A percentile compares a stretch with the other conserved stretches of the same genome.
These are phyloP conservation scores for Quercus suber DNA, from an alignment of 306 rosid genomes.

Conservation along the genomic window DNA sequence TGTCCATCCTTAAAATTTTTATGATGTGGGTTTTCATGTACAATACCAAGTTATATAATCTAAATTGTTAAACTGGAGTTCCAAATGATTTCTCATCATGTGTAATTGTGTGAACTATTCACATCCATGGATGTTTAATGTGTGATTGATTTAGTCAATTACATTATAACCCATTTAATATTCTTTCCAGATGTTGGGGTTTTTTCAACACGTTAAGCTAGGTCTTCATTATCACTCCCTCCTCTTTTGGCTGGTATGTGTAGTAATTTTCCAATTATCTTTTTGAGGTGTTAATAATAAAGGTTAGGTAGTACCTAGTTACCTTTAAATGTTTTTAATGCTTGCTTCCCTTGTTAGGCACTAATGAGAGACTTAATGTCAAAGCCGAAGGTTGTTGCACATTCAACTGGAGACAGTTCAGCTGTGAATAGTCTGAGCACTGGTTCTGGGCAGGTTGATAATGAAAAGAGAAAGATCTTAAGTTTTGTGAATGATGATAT, in stretches of 20 bases:
- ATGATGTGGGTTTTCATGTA: not conserved
- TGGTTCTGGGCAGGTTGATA: conserved; percentile 49
- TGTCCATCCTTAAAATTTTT: not conserved
- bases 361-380: conserved; percentile 81
- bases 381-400: conserved; percentile 59
- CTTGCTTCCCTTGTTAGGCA: conserved; percentile 45
- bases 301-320: conserved; percentile 15
- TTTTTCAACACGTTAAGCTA: conserved; percentile 75
- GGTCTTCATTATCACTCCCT: conserved; percentile 85
- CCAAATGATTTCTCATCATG: not conserved
- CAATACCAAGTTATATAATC: not conserved
- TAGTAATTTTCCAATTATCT: not conserved
- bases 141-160: conserved; percentile 13
- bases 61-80: not conserved
- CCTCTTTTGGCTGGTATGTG: conserved; percentile 89
- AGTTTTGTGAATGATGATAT: conserved; percentile 66
- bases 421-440: conserved; percentile 34
- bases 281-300: conserved; percentile 2
- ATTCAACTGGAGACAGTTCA: conserved; percentile 51
- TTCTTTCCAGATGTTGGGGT: conserved; percentile 78
- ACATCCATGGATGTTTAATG: not conserved
- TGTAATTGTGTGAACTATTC: not conserved
- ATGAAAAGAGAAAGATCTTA: conserved; percentile 48
- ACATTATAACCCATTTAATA: conserved; percentile 13
- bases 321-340: conserved; percentile 15